Base-by-base conservation (phyloP, 768 basidiomycete species). In the Kwoniella heveanensis region DNA sequence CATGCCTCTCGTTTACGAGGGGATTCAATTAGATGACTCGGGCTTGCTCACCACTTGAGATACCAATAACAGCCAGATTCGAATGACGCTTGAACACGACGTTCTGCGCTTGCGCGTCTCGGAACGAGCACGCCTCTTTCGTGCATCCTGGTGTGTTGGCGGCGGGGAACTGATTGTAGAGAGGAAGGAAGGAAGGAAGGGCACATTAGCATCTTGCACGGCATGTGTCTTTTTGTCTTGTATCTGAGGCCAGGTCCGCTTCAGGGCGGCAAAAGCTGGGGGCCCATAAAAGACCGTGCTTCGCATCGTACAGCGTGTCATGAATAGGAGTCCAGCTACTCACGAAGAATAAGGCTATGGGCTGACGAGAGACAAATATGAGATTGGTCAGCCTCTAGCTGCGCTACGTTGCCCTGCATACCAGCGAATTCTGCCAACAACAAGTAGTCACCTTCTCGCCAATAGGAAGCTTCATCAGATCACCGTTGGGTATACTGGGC, bases 51-150 rank as follows among this genome's bases (percentile, higher is more conserved):
- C 77, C 77, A 21, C 85, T 82, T 72, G 88, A 89, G 66, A 93
- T 82, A 9, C 91, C 91, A 36, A 93, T 81, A 32, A 93, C 83
- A 49, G 85, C 82, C 32, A 89, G 84, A 32, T 86, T 66, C 0
- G 85, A 29, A 83, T 71, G 85, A 46, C 84, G 81, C 73, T 87
- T 86, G 80, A 88, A 92, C 25, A 82, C 82, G 6, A 64, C 56
- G 51, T 72, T 86, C 83, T 88, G 85, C 36, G 82, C 85, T 47
- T 90, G 80, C 2, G 90, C 90, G 81, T 92, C 89, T 25, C 91
- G 85, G 79, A 93, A 91, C 56, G 86, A 83, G 71, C 90, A 91
- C 1, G 88, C 90, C 78, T 92, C 87, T 71, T 84, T 87, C 19
- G 89, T 93, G 79, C 91, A 92, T 5, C 88, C 90, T 54, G 82